phyloP scores from a whole-genome alignment of 2,329 filamentous ascomycete species.

The Macrophomina phaseolina region DNA sequence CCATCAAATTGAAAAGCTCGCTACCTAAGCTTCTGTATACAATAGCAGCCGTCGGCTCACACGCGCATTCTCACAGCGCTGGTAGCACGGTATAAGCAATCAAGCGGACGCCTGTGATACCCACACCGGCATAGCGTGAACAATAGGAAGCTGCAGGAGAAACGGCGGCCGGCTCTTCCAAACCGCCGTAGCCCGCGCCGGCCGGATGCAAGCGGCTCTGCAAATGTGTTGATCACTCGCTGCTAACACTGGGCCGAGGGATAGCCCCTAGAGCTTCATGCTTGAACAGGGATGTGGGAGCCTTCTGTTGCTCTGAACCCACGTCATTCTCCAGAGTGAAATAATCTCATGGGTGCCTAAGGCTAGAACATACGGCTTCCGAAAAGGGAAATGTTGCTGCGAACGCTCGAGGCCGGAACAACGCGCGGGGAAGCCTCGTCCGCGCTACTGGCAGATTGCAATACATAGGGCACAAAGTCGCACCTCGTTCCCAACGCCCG shows the following conservation, averaged over 20 bases:
- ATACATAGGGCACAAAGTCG: slow-evolving; percentile 13
- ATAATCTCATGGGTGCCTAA: background rate
- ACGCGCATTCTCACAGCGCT: background rate
- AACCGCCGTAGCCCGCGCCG: slow-evolving; percentile 4
- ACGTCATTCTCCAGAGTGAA: background rate
- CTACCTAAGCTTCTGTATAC: background rate
- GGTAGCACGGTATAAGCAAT: too few species aligned
- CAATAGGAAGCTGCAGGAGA: background rate
- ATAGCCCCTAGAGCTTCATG: background rate
- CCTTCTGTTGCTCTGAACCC: background rate
- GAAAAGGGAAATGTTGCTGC: slow-evolving; percentile 17
- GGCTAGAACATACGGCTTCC: background rate
- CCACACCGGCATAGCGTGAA: too few species aligned
- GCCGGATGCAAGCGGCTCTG: slow-evolving; percentile 16
- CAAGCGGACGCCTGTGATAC: too few species aligned
- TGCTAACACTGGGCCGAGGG: background rate
- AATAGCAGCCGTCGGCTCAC: background rate
- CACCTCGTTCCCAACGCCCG: background rate
- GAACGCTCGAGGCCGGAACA: background rate
- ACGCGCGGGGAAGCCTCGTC: background rate
- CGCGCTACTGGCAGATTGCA: slow-evolving; percentile 15
- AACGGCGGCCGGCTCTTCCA: slow-evolving; percentile 5
- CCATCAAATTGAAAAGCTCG: background rate
- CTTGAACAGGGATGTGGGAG: background rate
- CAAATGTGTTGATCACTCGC: background rate